Base-by-base conservation (phyloP, 2,329 filamentous ascomycete species). In the Aspergillus udagawae region DNA sequence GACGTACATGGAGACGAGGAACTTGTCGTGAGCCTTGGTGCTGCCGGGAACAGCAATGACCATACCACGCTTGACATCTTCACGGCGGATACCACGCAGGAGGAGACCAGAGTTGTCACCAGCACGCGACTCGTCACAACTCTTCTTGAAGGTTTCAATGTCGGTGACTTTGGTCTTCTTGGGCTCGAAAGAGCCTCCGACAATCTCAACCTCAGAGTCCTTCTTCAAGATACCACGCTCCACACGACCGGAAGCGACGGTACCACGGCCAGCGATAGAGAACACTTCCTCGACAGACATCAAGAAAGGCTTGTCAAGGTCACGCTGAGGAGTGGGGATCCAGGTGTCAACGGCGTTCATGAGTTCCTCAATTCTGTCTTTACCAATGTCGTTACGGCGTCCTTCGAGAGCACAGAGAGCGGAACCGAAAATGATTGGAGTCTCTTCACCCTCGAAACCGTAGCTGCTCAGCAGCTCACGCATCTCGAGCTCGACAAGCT, bases 401-500 rank as follows among this genome's bases (percentile, higher is more conserved):
- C 85, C 86, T 75, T 99, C 92, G 52, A 99, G 83, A 53, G 94
- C 92, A 81, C 92, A 96, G 52, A 99, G 88, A 65, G 94, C 94
- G 68, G 94, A 99, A 63, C 94, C 94, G 83, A 99, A 89, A 77
- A 99, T 83, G 76, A 99, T 96, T 63, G 94, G 94, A 52, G 94
- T 99, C 55, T 97, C 91, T 71, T 99, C 95, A 68, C 94, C 94
- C 80, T 99, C 94, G 76, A 99, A 99, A 61, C 92, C 92, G 79
- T 99, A 99, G 68, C 87, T 88, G 71, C 73, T 86, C 60, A 99
- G 88, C 55, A 99, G 87, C 81, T 99, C 94, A 73, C 94, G 91
- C 94, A 99, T 99, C 83, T 99, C 94, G 89, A 99, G 96, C 86
- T 99, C 94, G 75, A 99, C 94, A 59, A 99, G 90, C 82, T 99